A percentile compares a stretch with the other conserved stretches of the same genome.
Evolutionary conservation across 2,329 filamentous ascomycete genomes (phyloP).

Genomic region (Coniochaeta prunicola): DNA sequence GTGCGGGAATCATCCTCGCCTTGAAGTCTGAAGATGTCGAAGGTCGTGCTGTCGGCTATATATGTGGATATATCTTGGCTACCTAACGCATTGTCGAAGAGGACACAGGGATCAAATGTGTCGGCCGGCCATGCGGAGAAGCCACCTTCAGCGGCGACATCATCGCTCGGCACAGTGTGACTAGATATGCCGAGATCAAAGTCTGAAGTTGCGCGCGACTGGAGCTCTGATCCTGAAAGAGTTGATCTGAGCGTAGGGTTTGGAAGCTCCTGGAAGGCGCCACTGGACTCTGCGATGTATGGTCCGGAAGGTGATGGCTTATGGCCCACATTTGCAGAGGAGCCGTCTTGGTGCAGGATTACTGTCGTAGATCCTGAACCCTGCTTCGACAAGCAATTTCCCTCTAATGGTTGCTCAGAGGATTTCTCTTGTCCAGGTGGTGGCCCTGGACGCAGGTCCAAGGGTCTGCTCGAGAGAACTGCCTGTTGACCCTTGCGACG

Average conservation of each 20-base stretch:
- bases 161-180: neutral
- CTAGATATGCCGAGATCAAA: neutral
- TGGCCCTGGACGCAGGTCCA: neutral
- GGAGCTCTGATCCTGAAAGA: too few relatives aligned
- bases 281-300: too few relatives aligned
- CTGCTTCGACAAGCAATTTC: neutral
- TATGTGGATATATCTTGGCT: neutral
- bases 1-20: neutral
- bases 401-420: neutral
- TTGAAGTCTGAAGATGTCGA: neutral
- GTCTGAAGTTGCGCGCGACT: too few relatives aligned
- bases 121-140: neutral
- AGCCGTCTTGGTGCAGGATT: neutral
- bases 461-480: neutral
- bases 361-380: neutral
- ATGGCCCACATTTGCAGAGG: too few relatives aligned
- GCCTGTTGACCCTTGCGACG: neutral
- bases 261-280: too few relatives aligned
- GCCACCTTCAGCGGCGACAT: neutral
- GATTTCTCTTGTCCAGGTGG: neutral
- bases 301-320: too few relatives aligned
- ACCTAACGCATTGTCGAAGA: neutral
- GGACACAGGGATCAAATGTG: neutral
- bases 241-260: too few relatives aligned
- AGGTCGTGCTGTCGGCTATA: neutral